Evolutionary conservation across 768 basidiomycete genomes (phyloP).

Genomic region (Naganishia randhawae): DNA sequence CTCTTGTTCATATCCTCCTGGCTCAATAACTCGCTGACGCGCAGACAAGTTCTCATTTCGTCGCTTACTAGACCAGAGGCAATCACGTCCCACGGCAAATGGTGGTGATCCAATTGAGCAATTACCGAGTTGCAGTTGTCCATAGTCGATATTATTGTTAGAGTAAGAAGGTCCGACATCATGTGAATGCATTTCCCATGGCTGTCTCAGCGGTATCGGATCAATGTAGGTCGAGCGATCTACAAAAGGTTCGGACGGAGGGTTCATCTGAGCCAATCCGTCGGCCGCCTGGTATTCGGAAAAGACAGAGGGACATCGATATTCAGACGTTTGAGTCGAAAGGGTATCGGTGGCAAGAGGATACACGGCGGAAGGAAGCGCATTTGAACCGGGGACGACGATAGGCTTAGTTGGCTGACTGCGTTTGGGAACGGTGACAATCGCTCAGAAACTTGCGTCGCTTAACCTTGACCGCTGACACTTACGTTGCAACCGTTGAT

Average conservation of each 20-base stretch:
- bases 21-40: too few species aligned
- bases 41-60: too few species aligned
- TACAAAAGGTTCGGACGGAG: background rate
- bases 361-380: background rate
- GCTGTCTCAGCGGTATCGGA: background rate
- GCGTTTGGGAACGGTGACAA: background rate
- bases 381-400: background rate
- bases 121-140: background rate
- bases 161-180: background rate
- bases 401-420: background rate
- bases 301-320: background rate
- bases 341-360: background rate
- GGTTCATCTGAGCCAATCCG: too few species aligned
- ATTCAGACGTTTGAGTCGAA: background rate
- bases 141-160: background rate
- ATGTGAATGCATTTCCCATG: background rate
- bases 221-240: background rate
- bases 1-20: too few species aligned
- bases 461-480: background rate
- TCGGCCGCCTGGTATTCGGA: background rate
- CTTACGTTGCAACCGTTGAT: constrained; percentile 4
- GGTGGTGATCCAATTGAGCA: too few species aligned
- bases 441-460: background rate
- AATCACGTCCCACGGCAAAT: too few species aligned
- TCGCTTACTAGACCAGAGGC: too few species aligned